Percentiles rank a stretch among this genome's conserved stretches.
These are phyloP conservation scores for Penicillium tannophilum DNA, from an alignment of 495 filamentous ascomycete species.

Conservation along the genomic window DNA sequence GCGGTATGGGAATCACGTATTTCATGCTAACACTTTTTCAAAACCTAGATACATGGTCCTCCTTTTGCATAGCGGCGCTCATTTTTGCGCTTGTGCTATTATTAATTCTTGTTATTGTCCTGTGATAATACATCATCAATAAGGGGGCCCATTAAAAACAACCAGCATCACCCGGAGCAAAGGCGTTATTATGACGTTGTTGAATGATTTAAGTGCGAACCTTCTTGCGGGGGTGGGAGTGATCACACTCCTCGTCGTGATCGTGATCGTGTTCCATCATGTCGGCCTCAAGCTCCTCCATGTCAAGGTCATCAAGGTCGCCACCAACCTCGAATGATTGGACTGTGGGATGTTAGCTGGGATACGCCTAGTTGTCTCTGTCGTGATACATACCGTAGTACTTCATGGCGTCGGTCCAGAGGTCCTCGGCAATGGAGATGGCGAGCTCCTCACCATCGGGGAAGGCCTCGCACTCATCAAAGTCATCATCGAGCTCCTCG, in stretches of 20 bases:
- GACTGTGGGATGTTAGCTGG: slow-evolving; percentile 27
- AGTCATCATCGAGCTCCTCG: slow-evolving; percentile 54
- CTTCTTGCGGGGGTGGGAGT: slow-evolving; percentile 47
- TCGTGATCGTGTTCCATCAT: slow-evolving; percentile 37
- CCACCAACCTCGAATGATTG: slow-evolving; percentile 36
- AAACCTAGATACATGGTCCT: slow-evolving; percentile 71
- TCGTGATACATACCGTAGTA: slow-evolving; percentile 74
- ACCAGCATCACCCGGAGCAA: slow-evolving; percentile 24
- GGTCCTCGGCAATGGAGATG: slow-evolving; percentile 76
- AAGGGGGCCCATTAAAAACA: slow-evolving; percentile 18
- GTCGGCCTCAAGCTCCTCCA: slow-evolving; percentile 36
- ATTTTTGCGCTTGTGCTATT: slow-evolving; percentile 84
- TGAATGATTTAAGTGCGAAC: slow-evolving; percentile 33
- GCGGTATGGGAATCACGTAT: slow-evolving; percentile 19
- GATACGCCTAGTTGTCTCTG: neutral
- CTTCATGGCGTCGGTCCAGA: slow-evolving; percentile 84
- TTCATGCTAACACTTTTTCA: slow-evolving; percentile 35
- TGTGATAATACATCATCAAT: slow-evolving; percentile 45
- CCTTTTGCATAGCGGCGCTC: slow-evolving; percentile 86
- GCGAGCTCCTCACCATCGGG: slow-evolving; percentile 79
- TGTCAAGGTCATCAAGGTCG: slow-evolving; percentile 36
- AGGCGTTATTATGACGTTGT: slow-evolving; percentile 23
- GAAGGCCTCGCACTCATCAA: slow-evolving; percentile 73
- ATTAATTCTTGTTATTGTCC: slow-evolving; percentile 68
- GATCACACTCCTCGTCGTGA: slow-evolving; percentile 34